Evolutionary conservation across 345 rosid species (phyloP), one percentile per base, ranked within the genome.

Genomic region (Hibiscus trionum): DNA sequence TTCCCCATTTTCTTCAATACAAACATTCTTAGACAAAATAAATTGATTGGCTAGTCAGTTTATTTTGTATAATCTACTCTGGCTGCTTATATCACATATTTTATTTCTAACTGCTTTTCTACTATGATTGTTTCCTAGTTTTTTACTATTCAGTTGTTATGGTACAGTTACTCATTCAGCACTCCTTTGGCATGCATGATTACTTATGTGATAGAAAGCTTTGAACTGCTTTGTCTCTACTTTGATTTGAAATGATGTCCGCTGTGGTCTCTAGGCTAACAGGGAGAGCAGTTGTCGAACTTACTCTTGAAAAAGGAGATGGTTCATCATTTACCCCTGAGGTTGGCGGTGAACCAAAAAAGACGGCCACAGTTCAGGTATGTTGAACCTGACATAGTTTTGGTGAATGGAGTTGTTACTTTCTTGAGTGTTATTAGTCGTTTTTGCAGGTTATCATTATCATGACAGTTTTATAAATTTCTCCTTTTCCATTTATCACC

Each of bases 261-360:
- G 69, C 59, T 79, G 50, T 72, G 75, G 72, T 75, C 63, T 80
- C 72, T 69, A 94, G 97, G 86, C 84, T 91, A 72, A 82, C 89
- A 55, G 97, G 98, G 35, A 88, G 98, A 83, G 97, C 88, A 78
- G 83, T 75, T 29, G 88, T 91, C 64, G 96, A 91, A 81, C 80
- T 91, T 80, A 90, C 86, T 33, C 71, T 94, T 73, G 96, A 86
- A 84, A 94, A 84, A 84, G 90, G 78, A 70, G 97, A 91, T 80
- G 92, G 93, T 83, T 83, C 93, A 12, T 73, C 88, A 72, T 94
- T 91, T 88, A 76, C 96, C 72, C 84, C 92, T 3, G 92, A 88
- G 85, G 77, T 89, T 52, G 92, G 98, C 1, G 97, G 97, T 65
- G 87, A 88, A 77, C 76, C 72, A 46, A 90, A 88, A 83, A 83